A percentile compares a stretch with the other conserved stretches of the same genome.
Evolutionary conservation across 441 rosid genomes (phyloP).

Genomic region (Pelargonium australe): DNA sequence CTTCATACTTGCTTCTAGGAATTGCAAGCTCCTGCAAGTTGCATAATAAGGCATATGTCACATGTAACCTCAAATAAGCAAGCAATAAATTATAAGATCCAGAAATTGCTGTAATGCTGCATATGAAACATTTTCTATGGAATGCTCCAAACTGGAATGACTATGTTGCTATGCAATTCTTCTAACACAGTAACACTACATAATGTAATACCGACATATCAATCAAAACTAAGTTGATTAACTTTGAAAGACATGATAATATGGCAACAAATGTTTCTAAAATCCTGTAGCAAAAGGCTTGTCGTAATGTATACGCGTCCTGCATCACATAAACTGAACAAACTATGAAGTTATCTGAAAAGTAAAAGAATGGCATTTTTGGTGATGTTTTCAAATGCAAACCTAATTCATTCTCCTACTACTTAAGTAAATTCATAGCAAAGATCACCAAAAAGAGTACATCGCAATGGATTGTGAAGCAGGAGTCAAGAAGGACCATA

Average conservation of each 20-base stretch:
- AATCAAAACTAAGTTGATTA: neutral
- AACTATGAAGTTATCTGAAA: neutral
- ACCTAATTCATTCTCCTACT: neutral
- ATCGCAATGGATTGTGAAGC: neutral
- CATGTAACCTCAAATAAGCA: neutral
- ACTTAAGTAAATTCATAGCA: neutral
- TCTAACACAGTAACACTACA: neutral
- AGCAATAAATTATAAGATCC: neutral
- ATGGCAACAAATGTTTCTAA: neutral
- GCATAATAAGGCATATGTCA: neutral
- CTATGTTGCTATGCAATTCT: neutral
- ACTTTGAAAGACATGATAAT: neutral
- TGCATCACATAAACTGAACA: no score
- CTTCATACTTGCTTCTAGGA: slow-evolving; percentile 63
- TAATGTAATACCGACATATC: neutral
- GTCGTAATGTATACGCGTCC: no score
- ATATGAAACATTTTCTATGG: neutral
- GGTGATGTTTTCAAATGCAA: neutral
- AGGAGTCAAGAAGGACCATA: neutral
- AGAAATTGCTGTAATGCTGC: neutral
- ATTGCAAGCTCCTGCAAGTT: slow-evolving; percentile 37
- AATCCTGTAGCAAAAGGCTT: no score
- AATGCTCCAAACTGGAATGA: neutral
- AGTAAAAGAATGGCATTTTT: neutral
- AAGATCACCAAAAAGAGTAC: neutral